These are phyloP conservation scores for Fusarium sp. DNA, from an alignment of 2,329 filamentous ascomycete species.

Conservation along the genomic window DNA sequence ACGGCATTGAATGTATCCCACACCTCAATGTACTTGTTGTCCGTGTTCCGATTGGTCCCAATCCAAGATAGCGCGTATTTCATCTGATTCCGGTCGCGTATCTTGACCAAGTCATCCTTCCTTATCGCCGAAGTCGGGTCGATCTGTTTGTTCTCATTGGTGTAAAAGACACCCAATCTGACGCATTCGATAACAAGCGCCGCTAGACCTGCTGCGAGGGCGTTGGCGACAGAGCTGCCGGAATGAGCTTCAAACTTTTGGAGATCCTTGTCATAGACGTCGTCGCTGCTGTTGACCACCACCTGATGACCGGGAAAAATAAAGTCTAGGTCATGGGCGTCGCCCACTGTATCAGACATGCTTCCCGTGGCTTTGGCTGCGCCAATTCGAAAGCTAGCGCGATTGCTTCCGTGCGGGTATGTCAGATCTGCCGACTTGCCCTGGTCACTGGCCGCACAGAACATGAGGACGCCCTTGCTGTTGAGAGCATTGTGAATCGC, in stretches of 20 bases:
- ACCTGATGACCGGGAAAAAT: constrained; percentile 13
- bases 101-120: neutral
- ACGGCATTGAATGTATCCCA: neutral
- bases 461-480: constrained; percentile 8
- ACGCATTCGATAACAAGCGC: constrained; percentile 18
- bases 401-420: constrained; percentile 13
- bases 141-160: neutral
- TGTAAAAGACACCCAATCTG: constrained; percentile 7
- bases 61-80: neutral
- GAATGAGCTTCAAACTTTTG: constrained; percentile 11
- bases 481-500: constrained; percentile 4
- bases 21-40: constrained; percentile 8
- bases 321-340: constrained; percentile 2
- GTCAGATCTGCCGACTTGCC: constrained; percentile 11
- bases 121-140: neutral
- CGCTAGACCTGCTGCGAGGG: constrained; percentile 11
- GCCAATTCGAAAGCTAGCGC: constrained; percentile 18
- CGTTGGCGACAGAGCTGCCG: constrained; percentile 17
- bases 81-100: neutral
- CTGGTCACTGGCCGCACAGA: constrained; percentile 16
- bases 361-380: constrained; percentile 17
- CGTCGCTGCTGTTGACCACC: constrained; percentile 2
- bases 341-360: constrained; percentile 12
- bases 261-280: constrained; percentile 1
- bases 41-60: constrained; percentile 2